phyloP scores from a whole-genome alignment of 1,139 yeast genomes.

The Geotrichum klebahnii region DNA sequence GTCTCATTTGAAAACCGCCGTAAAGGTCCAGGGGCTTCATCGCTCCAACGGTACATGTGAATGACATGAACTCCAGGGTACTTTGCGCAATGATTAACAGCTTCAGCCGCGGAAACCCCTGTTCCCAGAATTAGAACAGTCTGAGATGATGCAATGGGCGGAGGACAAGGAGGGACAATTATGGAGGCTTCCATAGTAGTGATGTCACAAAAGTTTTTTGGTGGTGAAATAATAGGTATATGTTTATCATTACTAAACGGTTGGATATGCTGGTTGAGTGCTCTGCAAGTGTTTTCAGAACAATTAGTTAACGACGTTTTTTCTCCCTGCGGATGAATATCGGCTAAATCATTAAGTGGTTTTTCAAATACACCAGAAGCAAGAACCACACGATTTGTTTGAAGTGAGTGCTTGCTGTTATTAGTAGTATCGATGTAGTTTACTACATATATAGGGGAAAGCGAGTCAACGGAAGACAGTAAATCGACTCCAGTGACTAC shows the following conservation, averaged over 20 bases:
- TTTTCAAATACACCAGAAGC: conserved; percentile 38
- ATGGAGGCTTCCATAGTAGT: conserved; percentile 18
- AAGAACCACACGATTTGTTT: conserved; percentile 30
- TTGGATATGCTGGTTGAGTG: too few species aligned
- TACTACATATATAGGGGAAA: neutral
- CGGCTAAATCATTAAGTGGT: conserved; percentile 23
- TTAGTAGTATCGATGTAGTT: conserved; percentile 5
- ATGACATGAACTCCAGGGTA: conserved; percentile 21
- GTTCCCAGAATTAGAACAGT: conserved; percentile 37
- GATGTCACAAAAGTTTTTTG: conserved; percentile 14
- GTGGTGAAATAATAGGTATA: conserved; percentile 17
- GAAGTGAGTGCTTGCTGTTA: conserved; percentile 5
- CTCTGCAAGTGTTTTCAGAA: neutral
- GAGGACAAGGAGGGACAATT: conserved; percentile 18
- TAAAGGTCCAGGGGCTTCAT: conserved; percentile 28
- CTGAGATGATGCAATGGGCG: conserved; percentile 1
- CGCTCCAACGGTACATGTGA: conserved; percentile 37
- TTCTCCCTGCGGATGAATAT: neutral
- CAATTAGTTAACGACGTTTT: neutral
- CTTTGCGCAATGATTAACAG: conserved; percentile 24
- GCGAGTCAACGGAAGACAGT: neutral
- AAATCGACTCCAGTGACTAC: conserved; percentile 26
- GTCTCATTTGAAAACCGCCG: conserved; percentile 35
- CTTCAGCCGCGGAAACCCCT: conserved; percentile 41
- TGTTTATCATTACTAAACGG: conserved; percentile 7